phyloP scores from a whole-genome alignment of 2,329 filamentous ascomycete species.

The Neofusicoccum umdonicola region DNA sequence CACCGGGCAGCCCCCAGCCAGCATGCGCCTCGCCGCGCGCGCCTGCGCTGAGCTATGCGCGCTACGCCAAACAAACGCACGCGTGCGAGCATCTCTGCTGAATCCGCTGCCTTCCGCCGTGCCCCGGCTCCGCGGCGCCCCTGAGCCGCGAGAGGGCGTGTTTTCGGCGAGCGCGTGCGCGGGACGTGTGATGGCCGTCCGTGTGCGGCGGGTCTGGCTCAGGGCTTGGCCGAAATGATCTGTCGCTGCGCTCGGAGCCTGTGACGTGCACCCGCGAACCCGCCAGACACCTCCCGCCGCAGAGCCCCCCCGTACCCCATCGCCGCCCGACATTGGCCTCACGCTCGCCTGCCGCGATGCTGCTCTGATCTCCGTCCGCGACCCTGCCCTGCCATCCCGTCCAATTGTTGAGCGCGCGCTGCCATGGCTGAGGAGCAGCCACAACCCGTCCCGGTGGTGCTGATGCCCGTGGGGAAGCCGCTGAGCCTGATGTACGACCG shows the following conservation, averaged over 20 bases:
- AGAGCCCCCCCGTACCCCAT: background rate
- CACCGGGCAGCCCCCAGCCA: no score
- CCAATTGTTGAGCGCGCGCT: background rate
- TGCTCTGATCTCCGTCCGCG: background rate
- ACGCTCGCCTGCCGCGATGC: background rate
- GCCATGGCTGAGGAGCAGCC: conserved; percentile 36
- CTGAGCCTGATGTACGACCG: conserved; percentile 42
- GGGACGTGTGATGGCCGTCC: background rate
- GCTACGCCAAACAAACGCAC: background rate
- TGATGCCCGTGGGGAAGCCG: conserved; percentile 41
- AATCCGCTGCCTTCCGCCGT: background rate
- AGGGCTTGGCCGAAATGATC: conserved; percentile 11
- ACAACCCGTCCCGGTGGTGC: conserved; percentile 25
- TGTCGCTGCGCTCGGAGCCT: conserved; percentile 13
- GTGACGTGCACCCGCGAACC: conserved; percentile 13
- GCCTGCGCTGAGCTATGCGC: background rate
- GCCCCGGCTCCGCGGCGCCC: background rate
- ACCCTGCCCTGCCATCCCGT: background rate
- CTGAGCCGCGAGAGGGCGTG: background rate
- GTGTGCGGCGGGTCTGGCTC: background rate
- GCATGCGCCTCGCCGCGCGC: no score
- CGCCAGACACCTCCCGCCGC: conserved; percentile 13
- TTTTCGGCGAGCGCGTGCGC: background rate
- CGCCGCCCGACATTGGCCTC: background rate
- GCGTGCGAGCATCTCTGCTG: background rate